Evolutionary conservation across 2,329 filamentous ascomycete species (phyloP).

Genomic region (Sporothrix sp.): DNA sequence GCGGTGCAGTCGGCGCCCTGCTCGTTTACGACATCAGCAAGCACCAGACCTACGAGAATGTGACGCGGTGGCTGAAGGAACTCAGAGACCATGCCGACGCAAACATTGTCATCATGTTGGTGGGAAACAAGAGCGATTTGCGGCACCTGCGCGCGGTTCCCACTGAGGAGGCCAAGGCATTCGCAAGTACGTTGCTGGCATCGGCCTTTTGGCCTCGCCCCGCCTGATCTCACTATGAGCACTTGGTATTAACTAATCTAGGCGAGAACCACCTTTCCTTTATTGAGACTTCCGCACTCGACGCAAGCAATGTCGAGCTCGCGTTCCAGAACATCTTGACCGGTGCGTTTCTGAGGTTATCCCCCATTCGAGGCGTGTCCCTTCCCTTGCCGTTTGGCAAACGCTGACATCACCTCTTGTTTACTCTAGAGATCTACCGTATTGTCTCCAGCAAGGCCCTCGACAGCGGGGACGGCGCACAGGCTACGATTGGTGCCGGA

Average conservation of each 20-base stretch:
- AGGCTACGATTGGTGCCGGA: constrained; percentile 69
- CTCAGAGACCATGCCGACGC: constrained; percentile 94
- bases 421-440: constrained; percentile 83
- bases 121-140: constrained; percentile 99
- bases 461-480: constrained; percentile 74
- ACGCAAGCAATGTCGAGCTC: constrained; percentile 97
- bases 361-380: background rate
- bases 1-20: constrained; percentile 90
- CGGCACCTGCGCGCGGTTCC: constrained; percentile 93
- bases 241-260: constrained; percentile 29
- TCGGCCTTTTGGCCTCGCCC: too few species aligned
- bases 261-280: constrained; percentile 98
- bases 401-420: background rate
- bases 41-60: constrained; percentile 98
- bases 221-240: background rate
- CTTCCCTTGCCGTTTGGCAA: background rate
- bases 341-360: constrained; percentile 47
- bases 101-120: constrained; percentile 99
- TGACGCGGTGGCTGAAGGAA: constrained; percentile 98
- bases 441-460: constrained; percentile 98
- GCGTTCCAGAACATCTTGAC: constrained; percentile 99
- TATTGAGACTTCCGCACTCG: constrained; percentile 97
- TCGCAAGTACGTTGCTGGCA: constrained; percentile 63
- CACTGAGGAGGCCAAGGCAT: constrained; percentile 94
- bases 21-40: constrained; percentile 99